A percentile compares a stretch with the other conserved stretches of the same genome.
phyloP scores from a whole-genome alignment of 2,329 filamentous ascomycete genomes.

The Colletotrichum tofieldiae region DNA sequence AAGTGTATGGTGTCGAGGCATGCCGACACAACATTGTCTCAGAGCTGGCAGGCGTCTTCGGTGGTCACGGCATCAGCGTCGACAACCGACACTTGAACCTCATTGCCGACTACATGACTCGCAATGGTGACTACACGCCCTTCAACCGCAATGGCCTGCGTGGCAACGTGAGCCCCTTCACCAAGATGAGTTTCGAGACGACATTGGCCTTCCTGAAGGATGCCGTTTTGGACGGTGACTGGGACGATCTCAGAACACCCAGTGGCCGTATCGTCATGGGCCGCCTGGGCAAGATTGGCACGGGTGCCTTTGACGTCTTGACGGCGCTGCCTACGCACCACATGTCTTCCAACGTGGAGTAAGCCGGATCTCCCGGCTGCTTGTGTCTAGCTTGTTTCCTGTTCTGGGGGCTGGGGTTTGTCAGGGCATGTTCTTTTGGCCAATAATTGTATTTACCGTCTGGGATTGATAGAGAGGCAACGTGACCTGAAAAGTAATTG shows the following conservation, averaged over 20 bases:
- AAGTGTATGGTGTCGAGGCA: slow-evolving; percentile 93
- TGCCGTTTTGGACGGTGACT: slow-evolving; percentile 90
- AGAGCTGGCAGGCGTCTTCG: slow-evolving; percentile 90
- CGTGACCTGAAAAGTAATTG: slow-evolving; percentile 36
- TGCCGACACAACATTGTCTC: slow-evolving; percentile 88
- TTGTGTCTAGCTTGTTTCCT: slow-evolving; percentile 15
- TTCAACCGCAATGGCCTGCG: slow-evolving; percentile 94
- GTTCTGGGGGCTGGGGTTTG: slow-evolving; percentile 22
- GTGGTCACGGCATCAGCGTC: slow-evolving; percentile 91
- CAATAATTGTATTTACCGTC: slow-evolving; percentile 37
- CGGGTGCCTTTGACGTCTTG: slow-evolving; percentile 92
- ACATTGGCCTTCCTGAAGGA: slow-evolving; percentile 95
- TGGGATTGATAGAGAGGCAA: slow-evolving; percentile 34
- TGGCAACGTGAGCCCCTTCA: slow-evolving; percentile 89
- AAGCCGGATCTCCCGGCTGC: background rate
- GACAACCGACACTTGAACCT: slow-evolving; percentile 94
- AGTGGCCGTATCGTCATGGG: slow-evolving; percentile 92
- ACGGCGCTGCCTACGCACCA: slow-evolving; percentile 71
- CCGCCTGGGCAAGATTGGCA: slow-evolving; percentile 85
- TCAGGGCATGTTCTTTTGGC: slow-evolving; percentile 17
- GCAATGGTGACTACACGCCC: slow-evolving; percentile 87
- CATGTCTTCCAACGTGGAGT: slow-evolving; percentile 43
- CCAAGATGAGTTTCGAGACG: slow-evolving; percentile 99
- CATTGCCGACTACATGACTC: slow-evolving; percentile 98
- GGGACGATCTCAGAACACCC: slow-evolving; percentile 88